Evolutionary conservation across 495 filamentous ascomycete genomes (phyloP), one percentile per base, ranked within the genome.

Genomic region (Penicillium pancosmium): DNA sequence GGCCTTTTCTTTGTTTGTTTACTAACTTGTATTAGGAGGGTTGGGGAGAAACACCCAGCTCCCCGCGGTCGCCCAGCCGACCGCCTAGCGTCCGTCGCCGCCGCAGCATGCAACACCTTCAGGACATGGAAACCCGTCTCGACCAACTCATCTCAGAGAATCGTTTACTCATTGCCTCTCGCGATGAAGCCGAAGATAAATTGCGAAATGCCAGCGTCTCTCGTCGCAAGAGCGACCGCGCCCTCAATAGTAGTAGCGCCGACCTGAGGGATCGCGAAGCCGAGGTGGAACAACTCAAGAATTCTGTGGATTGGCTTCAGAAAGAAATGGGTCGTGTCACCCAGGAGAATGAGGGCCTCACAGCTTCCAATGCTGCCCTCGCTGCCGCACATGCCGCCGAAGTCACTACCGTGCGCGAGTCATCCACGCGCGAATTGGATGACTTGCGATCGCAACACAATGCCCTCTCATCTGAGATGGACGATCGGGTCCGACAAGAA

Each of bases 11-110:
- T 57, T 67, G 67, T 68, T 63, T 68, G 64, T 68, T 68, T 69
- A 62, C 67, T 67, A 49, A 68, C 56, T 47, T 23, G 50, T 21
- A 1, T 21, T 74, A 96, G 92, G 92, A 97, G 85, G 93, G 90
- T 75, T 96, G 86, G 81, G 94, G 95, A 73, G 93, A 96, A 73
- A 91, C 89, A 75, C 91, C 85, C 68, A 90, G 87, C 63, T 95
- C 91, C 68, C 92, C 93, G 65, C 88, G 87, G 70, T 98, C 95
- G 64, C 94, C 94, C 52, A 96, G 92, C 63, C 90, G 95, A 73
- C 93, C 93, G 70, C 92, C 93, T 73, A 97, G 91, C 81, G 88
- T 96, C 80, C 92, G 93, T 59, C 91, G 91, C 68, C 89, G 92
- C 60, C 94, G 94, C 73, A 97, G 92, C 80, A 91, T 97, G 88